Conservation (phyloP, 2,329 filamentous ascomycete genomes). For the Penicillium sp. region DNA sequence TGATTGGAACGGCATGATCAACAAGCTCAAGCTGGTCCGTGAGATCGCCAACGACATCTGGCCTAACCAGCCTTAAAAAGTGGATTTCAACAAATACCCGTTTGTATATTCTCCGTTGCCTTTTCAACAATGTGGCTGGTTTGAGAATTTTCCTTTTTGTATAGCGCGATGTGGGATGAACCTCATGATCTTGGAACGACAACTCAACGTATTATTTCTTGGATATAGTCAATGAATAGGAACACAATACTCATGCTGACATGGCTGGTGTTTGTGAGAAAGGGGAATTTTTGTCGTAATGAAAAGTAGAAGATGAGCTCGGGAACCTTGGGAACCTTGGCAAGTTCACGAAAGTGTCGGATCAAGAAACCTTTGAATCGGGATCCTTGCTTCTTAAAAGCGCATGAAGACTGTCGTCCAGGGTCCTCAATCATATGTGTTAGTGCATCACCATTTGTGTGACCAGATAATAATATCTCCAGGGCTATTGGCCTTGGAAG, state of each 20-base stretch:
- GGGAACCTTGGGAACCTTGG: too few relatives aligned
- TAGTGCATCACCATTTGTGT: too few relatives aligned
- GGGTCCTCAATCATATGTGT: neutral
- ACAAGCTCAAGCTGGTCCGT: slow-evolving; percentile 66
- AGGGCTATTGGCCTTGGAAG: too few relatives aligned
- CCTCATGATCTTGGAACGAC: slow-evolving; percentile 17
- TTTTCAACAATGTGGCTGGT: slow-evolving; percentile 12
- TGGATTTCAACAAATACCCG: slow-evolving; percentile 7
- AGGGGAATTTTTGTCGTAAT: neutral
- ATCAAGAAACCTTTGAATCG: neutral
- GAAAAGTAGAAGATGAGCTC: neutral
- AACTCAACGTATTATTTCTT: slow-evolving; percentile 20
- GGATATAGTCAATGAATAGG: slow-evolving; percentile 13
- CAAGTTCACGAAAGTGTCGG: neutral
- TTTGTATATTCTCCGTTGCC: slow-evolving; percentile 10
- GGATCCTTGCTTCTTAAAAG: neutral
- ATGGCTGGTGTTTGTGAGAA: neutral
- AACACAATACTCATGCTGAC: neutral
- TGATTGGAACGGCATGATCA: slow-evolving; percentile 64
- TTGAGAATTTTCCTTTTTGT: slow-evolving; percentile 7
- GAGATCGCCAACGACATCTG: slow-evolving; percentile 70
- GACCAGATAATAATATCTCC: too few relatives aligned
- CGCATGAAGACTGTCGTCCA: neutral
- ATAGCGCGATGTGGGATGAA: slow-evolving; percentile 11
- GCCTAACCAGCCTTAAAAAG: slow-evolving; percentile 49